Evolutionary conservation across 2,329 filamentous ascomycete species (phyloP).

Genomic region (Paraconiothyrium brasiliense): DNA sequence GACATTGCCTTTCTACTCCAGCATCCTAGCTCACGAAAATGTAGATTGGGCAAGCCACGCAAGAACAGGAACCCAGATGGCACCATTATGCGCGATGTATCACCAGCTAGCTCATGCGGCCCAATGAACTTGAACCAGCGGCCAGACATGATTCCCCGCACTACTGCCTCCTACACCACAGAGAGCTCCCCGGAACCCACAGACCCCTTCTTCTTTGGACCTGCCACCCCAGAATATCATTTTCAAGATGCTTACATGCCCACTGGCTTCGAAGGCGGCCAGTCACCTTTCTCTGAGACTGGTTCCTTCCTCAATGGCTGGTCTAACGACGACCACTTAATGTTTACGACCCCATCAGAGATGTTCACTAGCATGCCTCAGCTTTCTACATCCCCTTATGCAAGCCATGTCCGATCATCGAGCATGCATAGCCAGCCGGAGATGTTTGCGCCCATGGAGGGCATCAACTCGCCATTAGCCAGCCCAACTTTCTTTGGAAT

Average conservation of each 20-base stretch:
- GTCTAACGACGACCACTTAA: conserved; percentile 45
- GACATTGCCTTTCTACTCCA: neutral
- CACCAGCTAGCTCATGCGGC: conserved; percentile 43
- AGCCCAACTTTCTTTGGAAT: conserved; percentile 38
- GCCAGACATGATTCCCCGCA: conserved; percentile 45
- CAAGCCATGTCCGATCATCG: conserved; percentile 37
- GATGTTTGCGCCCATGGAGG: conserved; percentile 38
- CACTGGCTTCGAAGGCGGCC: conserved; percentile 40
- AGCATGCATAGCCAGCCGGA: conserved; percentile 46
- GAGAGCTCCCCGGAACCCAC: conserved; percentile 50
- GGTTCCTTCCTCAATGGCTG: conserved; percentile 39
- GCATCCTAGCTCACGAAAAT: conserved; percentile 26
- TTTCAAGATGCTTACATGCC: conserved; percentile 46
- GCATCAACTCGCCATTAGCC: conserved; percentile 33
- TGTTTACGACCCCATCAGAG: conserved; percentile 39
- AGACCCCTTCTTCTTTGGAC: conserved; percentile 47
- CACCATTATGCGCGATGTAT: conserved; percentile 46
- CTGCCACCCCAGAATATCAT: conserved; percentile 46
- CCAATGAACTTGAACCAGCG: conserved; percentile 30
- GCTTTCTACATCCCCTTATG: conserved; percentile 33
- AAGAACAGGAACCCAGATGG: conserved; percentile 50
- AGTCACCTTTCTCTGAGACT: conserved; percentile 46
- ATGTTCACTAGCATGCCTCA: conserved; percentile 39
- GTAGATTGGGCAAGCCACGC: conserved; percentile 47
- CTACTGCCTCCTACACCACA: conserved; percentile 37